Evolutionary conservation across 495 filamentous ascomycete genomes (phyloP), one percentile per base, ranked within the genome.

Genomic region (Monascus purpureus): DNA sequence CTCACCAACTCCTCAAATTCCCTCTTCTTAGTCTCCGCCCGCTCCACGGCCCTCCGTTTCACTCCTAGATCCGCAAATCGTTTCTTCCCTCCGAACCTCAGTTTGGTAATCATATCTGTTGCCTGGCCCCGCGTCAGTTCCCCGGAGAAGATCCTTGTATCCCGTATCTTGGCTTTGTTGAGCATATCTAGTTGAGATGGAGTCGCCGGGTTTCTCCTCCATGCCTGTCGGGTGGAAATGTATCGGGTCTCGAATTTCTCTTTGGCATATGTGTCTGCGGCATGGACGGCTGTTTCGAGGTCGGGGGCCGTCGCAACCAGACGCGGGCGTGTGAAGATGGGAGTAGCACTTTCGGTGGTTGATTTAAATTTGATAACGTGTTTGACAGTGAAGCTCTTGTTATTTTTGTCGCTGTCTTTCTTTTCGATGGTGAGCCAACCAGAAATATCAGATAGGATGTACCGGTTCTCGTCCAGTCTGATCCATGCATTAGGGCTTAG

Each of bases 51-150:
- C 31, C 53, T 67, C 50, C 57, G 67, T 12, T 56, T 55, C 0
- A 60, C 64, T 46, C 67, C 57, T 11, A 73, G 42, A 29, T 50
- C 50, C 5, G 68, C 55, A 43, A 79, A 88, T 23, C 70, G 65
- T 8, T 80, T 79, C 42, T 73, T 72, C 7, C 80, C 82, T 0
- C 90, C 90, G 49, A 82, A 76, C 42, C 77, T 84, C 36, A 94
- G 42, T 47, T 93, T 93, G 1, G 81, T 92, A 38, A 96, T 93
- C 72, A 94, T 84, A 57, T 97, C 90, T 13, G 67, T 68, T 19
- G 90, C 92, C 43, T 73, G 70, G 1, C 90, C 90, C 33, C 84
- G 83, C 3, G 73, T 92, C 25, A 94, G 36, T 18, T 71, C 64
- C 1, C 46, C 49, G 1, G 53, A 24, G n/a, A 39, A 60, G 12